Evolutionary conservation across 2,329 filamentous ascomycete genomes (phyloP).

Genomic region (Rhexocercosporidium sp.): DNA sequence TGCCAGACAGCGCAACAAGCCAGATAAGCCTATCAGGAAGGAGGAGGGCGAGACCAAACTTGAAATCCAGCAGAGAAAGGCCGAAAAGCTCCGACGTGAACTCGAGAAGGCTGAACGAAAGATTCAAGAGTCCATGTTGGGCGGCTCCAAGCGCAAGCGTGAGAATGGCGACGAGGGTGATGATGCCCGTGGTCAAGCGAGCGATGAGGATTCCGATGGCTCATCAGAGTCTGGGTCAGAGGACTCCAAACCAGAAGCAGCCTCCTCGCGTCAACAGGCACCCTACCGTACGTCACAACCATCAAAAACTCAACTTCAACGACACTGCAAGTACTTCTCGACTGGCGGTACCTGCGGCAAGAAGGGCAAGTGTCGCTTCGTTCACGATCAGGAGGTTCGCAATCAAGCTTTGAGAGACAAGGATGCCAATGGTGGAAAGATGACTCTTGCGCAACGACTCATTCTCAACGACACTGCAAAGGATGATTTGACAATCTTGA

Average conservation of each 20-base stretch:
- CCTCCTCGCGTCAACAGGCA: conserved; percentile 52
- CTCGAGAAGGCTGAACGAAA: conserved; percentile 70
- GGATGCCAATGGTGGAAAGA: conserved; percentile 67
- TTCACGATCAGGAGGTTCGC: conserved; percentile 67
- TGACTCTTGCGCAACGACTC: conserved; percentile 69
- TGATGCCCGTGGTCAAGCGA: conserved; percentile 54
- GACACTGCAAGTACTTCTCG: conserved; percentile 74
- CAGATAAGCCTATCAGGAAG: conserved; percentile 45
- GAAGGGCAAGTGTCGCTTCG: conserved; percentile 77
- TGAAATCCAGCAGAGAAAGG: conserved; percentile 59
- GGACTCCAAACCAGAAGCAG: conserved; percentile 63
- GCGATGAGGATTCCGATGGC: conserved; percentile 37
- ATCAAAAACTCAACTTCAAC: conserved; percentile 63
- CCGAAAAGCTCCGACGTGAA: conserved; percentile 66
- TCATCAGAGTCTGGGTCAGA: conserved; percentile 54
- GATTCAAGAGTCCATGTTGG: conserved; percentile 49
- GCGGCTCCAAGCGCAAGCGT: conserved; percentile 70
- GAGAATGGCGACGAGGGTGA: conserved; percentile 71
- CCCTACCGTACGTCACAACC: conserved; percentile 48
- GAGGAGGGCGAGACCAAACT: conserved; percentile 57
- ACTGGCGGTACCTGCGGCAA: conserved; percentile 72
- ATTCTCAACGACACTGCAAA: conserved; percentile 72
- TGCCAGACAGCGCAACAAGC: conserved; percentile 44
- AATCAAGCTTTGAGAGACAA: conserved; percentile 68
- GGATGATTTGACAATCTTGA: conserved; percentile 68